These are phyloP conservation scores for Lagerstroemia speciosa DNA, from an alignment of 345 rosid genomes.

Conservation along the genomic window DNA sequence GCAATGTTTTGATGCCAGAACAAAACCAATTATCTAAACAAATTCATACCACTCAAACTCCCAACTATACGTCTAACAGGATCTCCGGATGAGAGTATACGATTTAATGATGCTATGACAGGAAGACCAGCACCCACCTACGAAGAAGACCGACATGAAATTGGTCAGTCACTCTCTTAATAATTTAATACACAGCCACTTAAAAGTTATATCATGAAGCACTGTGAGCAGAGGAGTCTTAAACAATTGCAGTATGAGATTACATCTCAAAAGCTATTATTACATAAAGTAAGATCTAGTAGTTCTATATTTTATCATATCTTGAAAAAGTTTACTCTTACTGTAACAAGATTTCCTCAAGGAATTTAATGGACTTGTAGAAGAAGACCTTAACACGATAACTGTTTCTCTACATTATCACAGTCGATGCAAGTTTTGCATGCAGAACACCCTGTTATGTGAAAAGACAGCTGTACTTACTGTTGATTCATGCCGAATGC, in stretches of 20 bases:
- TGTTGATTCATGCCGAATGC: conserved; percentile 79
- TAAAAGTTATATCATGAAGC: background rate
- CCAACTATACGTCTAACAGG: conserved; percentile 57
- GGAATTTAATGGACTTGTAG: background rate
- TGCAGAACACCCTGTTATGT: background rate
- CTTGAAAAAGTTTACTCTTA: background rate
- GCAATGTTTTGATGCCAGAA: background rate
- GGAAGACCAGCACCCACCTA: conserved; percentile 98
- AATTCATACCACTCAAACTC: conserved; percentile 69
- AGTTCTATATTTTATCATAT: background rate
- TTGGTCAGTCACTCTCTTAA: background rate
- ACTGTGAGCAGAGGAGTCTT: background rate
- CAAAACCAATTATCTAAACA: background rate
- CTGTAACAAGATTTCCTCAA: background rate
- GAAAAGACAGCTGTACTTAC: conserved; percentile 32
- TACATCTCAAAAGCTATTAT: background rate
- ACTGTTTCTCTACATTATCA: background rate
- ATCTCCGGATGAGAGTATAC: conserved; percentile 76
- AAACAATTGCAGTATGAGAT: background rate
- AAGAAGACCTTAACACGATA: background rate
- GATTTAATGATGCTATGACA: conserved; percentile 67
- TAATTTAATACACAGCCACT: background rate
- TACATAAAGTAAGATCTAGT: background rate
- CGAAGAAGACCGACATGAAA: background rate
- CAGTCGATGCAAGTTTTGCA: background rate